Conservation (phyloP, 768 basidiomycete species). For the Fistulinella prunicolor region DNA sequence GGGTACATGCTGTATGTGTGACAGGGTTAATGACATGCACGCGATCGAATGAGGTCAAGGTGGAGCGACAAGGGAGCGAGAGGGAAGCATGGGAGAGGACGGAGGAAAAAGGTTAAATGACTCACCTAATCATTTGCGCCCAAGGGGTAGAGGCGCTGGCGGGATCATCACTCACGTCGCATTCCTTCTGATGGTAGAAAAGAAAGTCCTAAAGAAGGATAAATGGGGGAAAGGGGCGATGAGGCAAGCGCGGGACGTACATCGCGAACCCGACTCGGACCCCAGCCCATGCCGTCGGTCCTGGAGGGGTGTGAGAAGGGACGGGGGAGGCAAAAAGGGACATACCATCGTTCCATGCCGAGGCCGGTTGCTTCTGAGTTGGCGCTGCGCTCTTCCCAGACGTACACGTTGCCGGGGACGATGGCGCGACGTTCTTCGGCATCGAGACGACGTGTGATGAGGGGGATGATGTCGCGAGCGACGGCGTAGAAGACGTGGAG, state of each 20-base stretch:
- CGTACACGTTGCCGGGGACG: conserved; percentile 74
- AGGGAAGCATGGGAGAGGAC: conserved; percentile 14
- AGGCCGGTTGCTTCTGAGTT: conserved; percentile 79
- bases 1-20: conserved; percentile 34
- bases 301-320: conserved; percentile 19
- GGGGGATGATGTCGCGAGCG: conserved; percentile 60
- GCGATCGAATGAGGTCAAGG: conserved; percentile 34
- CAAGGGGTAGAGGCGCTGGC: conserved; percentile 59
- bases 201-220: conserved; percentile 44
- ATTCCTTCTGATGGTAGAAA: conserved; percentile 53
- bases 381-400: conserved; percentile 86
- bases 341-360: conserved; percentile 81
- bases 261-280: conserved; percentile 69
- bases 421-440: conserved; percentile 77
- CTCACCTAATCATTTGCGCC: conserved; percentile 71
- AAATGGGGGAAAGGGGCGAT: background rate
- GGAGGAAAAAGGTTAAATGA: conserved; percentile 14
- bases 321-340: background rate
- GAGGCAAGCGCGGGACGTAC: conserved; percentile 11
- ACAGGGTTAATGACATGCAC: conserved; percentile 15
- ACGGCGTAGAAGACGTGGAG: conserved; percentile 79
- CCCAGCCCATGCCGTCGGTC: conserved; percentile 79
- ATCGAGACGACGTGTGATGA: conserved; percentile 80
- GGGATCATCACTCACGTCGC: conserved; percentile 39
- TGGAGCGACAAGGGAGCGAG: conserved; percentile 12